Percentiles rank a stretch among this genome's conserved stretches.
phyloP scores from a whole-genome alignment of 768 basidiomycete species.

The Phallus indusiatus region DNA sequence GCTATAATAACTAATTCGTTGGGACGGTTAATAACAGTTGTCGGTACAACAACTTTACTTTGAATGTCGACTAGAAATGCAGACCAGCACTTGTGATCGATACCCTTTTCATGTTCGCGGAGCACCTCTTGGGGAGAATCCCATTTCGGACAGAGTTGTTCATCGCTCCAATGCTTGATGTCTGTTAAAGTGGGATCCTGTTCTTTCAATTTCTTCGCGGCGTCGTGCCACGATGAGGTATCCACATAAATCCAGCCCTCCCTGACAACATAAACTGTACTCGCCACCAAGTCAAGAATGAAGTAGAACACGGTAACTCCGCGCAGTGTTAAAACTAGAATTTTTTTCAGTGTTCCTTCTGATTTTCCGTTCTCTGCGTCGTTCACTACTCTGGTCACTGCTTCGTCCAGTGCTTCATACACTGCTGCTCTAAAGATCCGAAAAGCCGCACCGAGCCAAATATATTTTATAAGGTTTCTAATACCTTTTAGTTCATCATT shows the following conservation, averaged over 20 bases:
- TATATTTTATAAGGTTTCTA: neutral
- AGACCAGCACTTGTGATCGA: neutral
- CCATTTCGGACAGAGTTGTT: neutral
- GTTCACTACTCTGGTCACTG: too few relatives aligned
- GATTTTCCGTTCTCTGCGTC: too few relatives aligned
- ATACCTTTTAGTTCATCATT: conserved; percentile 11
- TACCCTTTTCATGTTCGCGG: neutral
- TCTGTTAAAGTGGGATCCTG: conserved; percentile 10
- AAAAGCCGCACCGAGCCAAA: neutral
- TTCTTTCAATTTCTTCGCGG: conserved; percentile 2
- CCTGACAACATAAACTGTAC: conserved; percentile 12
- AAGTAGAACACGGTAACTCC: conserved; percentile 4
- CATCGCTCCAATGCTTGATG: conserved; percentile 12
- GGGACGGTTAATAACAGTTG: conserved; percentile 1
- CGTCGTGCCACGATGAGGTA: neutral
- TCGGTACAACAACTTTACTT: conserved; percentile 6
- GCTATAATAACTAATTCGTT: conserved; percentile 13
- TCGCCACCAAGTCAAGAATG: conserved; percentile 6
- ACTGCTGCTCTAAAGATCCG: neutral
- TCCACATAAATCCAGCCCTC: conserved; percentile 12
- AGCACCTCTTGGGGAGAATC: neutral
- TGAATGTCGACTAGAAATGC: conserved; percentile 7
- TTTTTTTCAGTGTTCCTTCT: too few relatives aligned
- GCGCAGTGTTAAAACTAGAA: too few relatives aligned
- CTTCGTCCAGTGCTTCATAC: neutral